Percentiles rank a stretch among this genome's conserved stretches.
These are phyloP conservation scores for Xylariomycetidae sp. DNA, from an alignment of 2,329 filamentous ascomycete genomes.

Conservation along the genomic window DNA sequence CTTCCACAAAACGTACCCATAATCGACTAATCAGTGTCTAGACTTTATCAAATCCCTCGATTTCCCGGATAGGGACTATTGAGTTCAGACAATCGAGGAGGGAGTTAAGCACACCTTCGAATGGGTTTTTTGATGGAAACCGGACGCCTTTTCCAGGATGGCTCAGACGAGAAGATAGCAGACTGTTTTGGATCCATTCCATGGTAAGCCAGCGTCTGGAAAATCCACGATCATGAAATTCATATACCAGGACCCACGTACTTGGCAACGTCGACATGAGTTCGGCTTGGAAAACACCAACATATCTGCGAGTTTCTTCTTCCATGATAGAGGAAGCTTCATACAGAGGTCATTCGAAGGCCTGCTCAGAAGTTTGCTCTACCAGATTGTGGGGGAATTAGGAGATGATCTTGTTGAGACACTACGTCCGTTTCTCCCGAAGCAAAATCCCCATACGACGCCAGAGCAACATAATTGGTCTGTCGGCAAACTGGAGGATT, in stretches of 20 bases:
- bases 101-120: constrained; percentile 10
- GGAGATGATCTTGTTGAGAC: no score
- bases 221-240: constrained; percentile 21
- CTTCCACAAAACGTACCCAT: no score
- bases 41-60: constrained; percentile 6
- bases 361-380: constrained; percentile 12
- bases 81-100: constrained; percentile 10
- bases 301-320: constrained; percentile 13
- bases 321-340: constrained; percentile 9
- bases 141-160: constrained; percentile 4
- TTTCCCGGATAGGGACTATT: constrained; percentile 1
- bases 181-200: constrained; percentile 15
- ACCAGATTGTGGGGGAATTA: constrained; percentile 6
- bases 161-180: constrained; percentile 6
- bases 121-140: constrained; percentile 12
- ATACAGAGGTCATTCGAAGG: constrained; percentile 15
- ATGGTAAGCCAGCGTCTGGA: constrained; percentile 16
- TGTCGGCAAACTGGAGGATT: constrained; percentile 2
- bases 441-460: no score
- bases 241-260: constrained; percentile 6
- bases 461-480: constrained; percentile 1
- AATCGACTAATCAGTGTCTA: no score
- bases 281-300: constrained; percentile 1
- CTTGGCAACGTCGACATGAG: constrained; percentile 8
- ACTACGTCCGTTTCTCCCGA: no score